Conservation (phyloP, 164 flowering plant species). For the Hamamelis virginiana region DNA sequence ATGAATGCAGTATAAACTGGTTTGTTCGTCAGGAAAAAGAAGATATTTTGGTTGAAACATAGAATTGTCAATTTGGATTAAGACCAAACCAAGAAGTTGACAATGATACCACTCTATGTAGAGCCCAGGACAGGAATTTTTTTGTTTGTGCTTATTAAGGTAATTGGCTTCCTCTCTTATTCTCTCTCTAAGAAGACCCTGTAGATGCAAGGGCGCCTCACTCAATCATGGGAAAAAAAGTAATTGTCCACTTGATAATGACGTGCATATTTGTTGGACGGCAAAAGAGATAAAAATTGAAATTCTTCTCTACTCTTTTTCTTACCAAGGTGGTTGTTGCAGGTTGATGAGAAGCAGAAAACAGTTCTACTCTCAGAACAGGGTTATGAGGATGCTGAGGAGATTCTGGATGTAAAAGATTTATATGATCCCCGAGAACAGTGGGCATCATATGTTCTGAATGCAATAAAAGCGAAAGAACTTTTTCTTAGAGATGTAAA, state of each 20-base stretch:
- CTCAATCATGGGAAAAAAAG: not conserved
- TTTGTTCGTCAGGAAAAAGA: too few relatives aligned
- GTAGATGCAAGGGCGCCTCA: too few relatives aligned
- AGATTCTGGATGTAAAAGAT: slow-evolving; percentile 86
- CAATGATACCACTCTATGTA: not conserved
- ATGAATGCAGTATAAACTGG: too few relatives aligned
- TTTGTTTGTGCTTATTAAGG: too few relatives aligned
- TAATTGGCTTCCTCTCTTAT: too few relatives aligned
- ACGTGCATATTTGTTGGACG: not conserved
- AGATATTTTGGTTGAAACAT: too few relatives aligned
- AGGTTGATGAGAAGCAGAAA: slow-evolving; percentile 99
- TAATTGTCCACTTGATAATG: not conserved
- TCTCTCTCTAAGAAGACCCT: too few relatives aligned
- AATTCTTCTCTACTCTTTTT: not conserved
- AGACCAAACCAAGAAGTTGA: too few relatives aligned
- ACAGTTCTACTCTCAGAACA: slow-evolving; percentile 85
- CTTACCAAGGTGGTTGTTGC: slow-evolving; percentile 16
- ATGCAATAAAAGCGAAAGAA: slow-evolving; percentile 94
- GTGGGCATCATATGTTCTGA: slow-evolving; percentile 90
- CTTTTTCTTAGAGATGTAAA: slow-evolving; percentile 95
- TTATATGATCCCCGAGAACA: slow-evolving; percentile 98
- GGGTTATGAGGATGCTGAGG: slow-evolving; percentile 98
- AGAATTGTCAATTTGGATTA: too few relatives aligned
- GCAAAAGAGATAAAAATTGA: too few relatives aligned
- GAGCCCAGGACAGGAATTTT: not conserved